Conservation (phyloP, 306 rosid genomes). For the Pyrus bretschneideri region DNA sequence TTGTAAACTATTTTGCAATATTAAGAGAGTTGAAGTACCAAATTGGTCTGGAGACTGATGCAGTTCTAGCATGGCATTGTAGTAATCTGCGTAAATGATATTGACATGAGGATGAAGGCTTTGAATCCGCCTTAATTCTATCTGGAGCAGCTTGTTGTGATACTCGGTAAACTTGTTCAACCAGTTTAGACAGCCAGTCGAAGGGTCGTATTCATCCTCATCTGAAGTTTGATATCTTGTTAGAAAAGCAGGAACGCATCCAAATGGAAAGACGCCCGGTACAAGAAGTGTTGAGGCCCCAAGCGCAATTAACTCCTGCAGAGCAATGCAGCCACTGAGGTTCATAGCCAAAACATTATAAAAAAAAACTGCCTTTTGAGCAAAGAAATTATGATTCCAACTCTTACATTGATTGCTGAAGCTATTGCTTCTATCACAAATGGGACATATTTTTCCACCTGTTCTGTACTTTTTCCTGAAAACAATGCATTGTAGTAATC, state of each 20-base stretch:
- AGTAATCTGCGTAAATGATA: constrained; percentile 2
- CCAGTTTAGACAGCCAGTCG: constrained; percentile 1
- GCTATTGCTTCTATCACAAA: constrained; percentile 19
- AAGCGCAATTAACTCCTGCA: constrained; percentile 3
- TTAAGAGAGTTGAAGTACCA: neutral
- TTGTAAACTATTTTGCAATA: too few species aligned
- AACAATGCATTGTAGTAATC: constrained; percentile 35
- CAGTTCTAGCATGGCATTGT: neutral
- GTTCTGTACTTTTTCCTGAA: neutral
- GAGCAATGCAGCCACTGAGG: too few species aligned
- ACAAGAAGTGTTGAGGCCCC: neutral
- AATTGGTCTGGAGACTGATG: neutral
- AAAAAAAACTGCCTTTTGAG: too few species aligned
- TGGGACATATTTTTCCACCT: constrained; percentile 26
- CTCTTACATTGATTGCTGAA: constrained; percentile 24
- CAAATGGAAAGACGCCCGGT: neutral
- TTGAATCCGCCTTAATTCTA: neutral
- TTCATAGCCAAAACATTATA: neutral
- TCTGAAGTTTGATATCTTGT: neutral
- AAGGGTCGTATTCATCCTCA: neutral
- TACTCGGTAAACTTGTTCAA: neutral
- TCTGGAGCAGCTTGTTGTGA: neutral
- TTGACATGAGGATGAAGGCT: neutral
- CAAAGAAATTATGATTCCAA: neutral
- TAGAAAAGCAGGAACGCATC: neutral